These are phyloP conservation scores for Tylopilus sp. DNA, from an alignment of 768 basidiomycete species.

Conservation along the genomic window DNA sequence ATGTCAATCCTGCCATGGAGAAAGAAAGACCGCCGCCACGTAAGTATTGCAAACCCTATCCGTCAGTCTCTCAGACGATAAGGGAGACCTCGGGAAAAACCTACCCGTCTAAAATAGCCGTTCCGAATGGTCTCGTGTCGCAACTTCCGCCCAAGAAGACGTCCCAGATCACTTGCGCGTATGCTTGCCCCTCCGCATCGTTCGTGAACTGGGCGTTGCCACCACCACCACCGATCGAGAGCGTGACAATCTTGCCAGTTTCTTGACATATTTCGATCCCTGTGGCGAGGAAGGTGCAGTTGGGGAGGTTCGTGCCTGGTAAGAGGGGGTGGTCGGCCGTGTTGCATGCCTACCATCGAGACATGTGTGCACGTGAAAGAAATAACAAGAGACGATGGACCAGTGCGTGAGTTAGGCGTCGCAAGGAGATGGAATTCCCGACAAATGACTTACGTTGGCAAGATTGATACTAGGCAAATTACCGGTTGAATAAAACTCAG, in stretches of 20 bases:
- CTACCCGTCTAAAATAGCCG: conserved; percentile 46
- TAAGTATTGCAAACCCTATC: no score
- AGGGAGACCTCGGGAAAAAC: no score
- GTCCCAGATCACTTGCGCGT: conserved; percentile 40
- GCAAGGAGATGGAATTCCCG: no score
- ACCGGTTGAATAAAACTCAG: conserved; percentile 62
- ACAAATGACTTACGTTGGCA: conserved; percentile 49
- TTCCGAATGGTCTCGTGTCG: conserved; percentile 43
- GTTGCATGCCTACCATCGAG: conserved; percentile 48
- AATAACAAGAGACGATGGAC: no score
- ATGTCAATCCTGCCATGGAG: conserved; percentile 68
- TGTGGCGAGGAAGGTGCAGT: conserved; percentile 38
- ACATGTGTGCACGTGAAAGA: no score
- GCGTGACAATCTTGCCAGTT: conserved; percentile 45
- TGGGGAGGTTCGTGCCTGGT: conserved; percentile 38
- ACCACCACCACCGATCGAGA: conserved; percentile 44
- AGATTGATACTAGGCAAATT: conserved; percentile 63
- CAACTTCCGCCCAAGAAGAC: conserved; percentile 46
- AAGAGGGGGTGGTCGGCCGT: conserved; percentile 38
- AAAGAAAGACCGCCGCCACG: no score
- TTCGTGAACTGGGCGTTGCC: conserved; percentile 38
- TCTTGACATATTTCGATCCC: conserved; percentile 45
- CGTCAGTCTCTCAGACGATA: no score
- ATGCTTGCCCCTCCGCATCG: conserved; percentile 36
- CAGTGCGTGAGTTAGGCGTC: no score